Evolutionary conservation across 2,329 filamentous ascomycete species (phyloP), one percentile per base, ranked within the genome.

Genomic region (Botrytis sinoallii): DNA sequence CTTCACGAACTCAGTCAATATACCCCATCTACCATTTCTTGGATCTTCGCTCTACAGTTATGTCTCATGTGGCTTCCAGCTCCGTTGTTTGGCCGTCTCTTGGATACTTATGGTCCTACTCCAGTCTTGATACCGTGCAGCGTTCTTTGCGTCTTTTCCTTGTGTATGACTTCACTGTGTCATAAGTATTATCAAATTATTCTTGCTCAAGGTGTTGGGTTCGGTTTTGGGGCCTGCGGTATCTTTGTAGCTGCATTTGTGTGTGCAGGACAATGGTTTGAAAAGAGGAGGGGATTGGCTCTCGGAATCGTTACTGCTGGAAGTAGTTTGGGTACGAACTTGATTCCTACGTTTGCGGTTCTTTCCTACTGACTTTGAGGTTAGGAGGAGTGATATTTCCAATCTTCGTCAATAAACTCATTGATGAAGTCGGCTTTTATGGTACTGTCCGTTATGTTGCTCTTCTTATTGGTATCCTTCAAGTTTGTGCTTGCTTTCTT

Each of bases 81-180:
- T 0, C 88, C 89, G 0, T 77, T 92, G 14, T 85, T 91, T 22
- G 91, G 91, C 2, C 87, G 86, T 60, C 63, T 91, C 0, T 90
- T 86, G 75, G 91, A 93, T 78, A 87, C 84, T 90, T 86, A 48
- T 35, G 91, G 91, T 0, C 89, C 90, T 0, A 85, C 86, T 32
- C 85, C 82, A 59, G 81, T 92, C 1, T 79, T 91, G 1, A 55
- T 88, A 1, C 79, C 80, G 18, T 88, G 89, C 29, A 86, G 83
- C 0, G 80, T 90, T 68, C 79, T 89, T 38, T 87, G 89, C 70
- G 85, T 91, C 12, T 86, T 91, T 72, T 86, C 87, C 1, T 78
- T 91, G 10, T 89, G 91, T 86, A 90, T 91, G 88, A 84, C 87
- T 0, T 87, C 84, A n/a, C 80, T 91, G 74, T 89, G 83, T 67